A percentile compares a stretch with the other conserved stretches of the same genome.
Evolutionary conservation across 2,329 filamentous ascomycete species (phyloP).

Genomic region (Nothopassalora personata): DNA sequence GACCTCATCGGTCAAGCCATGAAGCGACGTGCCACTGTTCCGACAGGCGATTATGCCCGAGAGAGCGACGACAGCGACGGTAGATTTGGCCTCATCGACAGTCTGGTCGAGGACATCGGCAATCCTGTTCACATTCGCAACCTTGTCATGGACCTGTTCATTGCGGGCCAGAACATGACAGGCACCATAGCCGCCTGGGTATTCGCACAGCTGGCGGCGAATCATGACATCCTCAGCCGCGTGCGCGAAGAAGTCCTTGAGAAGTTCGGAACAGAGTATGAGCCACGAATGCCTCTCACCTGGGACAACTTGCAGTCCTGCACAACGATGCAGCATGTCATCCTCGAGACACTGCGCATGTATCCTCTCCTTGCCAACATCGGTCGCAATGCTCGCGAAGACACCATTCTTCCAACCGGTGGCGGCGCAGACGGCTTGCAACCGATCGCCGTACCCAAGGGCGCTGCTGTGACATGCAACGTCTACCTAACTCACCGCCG

Average conservation of each 20-base stretch:
- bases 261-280: constrained; percentile 28
- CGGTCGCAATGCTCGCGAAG: constrained; percentile 39
- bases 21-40: constrained; percentile 1
- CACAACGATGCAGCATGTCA: constrained; percentile 40
- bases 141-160: constrained; percentile 41
- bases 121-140: constrained; percentile 38
- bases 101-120: constrained; percentile 38
- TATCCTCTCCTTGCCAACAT: constrained; percentile 46
- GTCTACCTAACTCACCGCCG: constrained; percentile 48
- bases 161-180: constrained; percentile 55
- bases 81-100: constrained; percentile 40
- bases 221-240: constrained; percentile 23
- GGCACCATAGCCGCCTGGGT: constrained; percentile 44
- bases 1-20: constrained; percentile 17
- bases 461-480: constrained; percentile 39
- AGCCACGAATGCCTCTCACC: constrained; percentile 34
- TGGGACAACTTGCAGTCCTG: constrained; percentile 22
- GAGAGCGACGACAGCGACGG: constrained; percentile 1
- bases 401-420: constrained; percentile 43
- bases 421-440: constrained; percentile 39
- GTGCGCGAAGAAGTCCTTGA: constrained; percentile 23
- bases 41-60: background rate
- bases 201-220: constrained; percentile 29
- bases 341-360: constrained; percentile 38
- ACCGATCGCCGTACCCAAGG: constrained; percentile 38